Evolutionary conservation across 176 grass and related monocot genomes (phyloP).

Genomic region (Olyra latifolia): DNA sequence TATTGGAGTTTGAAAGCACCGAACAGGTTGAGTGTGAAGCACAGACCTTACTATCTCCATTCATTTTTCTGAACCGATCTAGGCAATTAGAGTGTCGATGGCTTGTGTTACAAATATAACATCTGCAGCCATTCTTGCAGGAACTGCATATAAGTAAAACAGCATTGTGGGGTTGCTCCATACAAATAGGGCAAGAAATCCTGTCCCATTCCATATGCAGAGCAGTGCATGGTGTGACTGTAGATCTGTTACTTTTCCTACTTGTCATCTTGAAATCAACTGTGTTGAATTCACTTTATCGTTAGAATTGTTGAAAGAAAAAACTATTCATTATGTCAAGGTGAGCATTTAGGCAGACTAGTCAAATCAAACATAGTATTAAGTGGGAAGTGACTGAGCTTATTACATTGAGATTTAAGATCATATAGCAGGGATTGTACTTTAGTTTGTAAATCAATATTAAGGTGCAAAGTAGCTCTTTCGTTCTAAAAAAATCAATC

Average conservation of each 20-base stretch:
- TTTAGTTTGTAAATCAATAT: slow-evolving; percentile 10
- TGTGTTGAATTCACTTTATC: slow-evolving; percentile 54
- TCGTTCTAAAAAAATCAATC: background rate
- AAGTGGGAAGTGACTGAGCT: background rate
- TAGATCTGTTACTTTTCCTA: slow-evolving; percentile 63
- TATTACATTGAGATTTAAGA: background rate
- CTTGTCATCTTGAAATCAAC: slow-evolving; percentile 83
- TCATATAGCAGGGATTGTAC: background rate
- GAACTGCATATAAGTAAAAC: slow-evolving; percentile 93
- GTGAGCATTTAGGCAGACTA: slow-evolving; percentile 24
- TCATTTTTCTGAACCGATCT: slow-evolving; percentile 89
- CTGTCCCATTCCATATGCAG: slow-evolving; percentile 96
- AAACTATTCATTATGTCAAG: slow-evolving; percentile 21
- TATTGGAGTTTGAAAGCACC: slow-evolving; percentile 52
- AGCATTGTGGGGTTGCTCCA: slow-evolving; percentile 99
- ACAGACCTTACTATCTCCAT: slow-evolving; percentile 59
- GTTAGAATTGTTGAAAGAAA: slow-evolving; percentile 57
- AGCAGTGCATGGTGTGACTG: slow-evolving; percentile 52
- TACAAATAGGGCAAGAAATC: slow-evolving; percentile 95
- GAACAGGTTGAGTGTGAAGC: slow-evolving; percentile 70
- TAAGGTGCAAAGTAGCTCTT: background rate
- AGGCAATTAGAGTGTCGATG: slow-evolving; percentile 98
- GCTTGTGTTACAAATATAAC: slow-evolving; percentile 97
- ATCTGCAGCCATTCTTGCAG: slow-evolving; percentile 84
- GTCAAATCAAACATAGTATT: background rate